phyloP scores from a whole-genome alignment of 345 rosid genomes.

The Gossypium australe region DNA sequence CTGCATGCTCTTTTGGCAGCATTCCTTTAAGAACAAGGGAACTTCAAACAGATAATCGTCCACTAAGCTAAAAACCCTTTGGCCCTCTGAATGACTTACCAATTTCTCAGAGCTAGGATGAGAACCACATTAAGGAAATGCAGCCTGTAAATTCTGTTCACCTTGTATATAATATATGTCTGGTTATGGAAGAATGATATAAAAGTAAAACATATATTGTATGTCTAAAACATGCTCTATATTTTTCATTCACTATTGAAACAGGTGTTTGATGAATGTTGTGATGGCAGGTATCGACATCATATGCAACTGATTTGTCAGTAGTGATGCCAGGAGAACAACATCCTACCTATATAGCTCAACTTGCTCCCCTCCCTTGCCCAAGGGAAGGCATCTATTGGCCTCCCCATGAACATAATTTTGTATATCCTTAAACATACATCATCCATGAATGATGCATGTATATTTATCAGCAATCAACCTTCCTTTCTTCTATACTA shows the following conservation, averaged over 20 bases:
- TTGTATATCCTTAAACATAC: slow-evolving; percentile 25
- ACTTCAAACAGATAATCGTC: not conserved
- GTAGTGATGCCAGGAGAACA: slow-evolving; percentile 87
- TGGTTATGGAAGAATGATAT: no score
- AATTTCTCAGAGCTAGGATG: not conserved
- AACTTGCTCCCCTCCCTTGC: slow-evolving; percentile 90
- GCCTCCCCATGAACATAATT: slow-evolving; percentile 50
- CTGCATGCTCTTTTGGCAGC: not conserved
- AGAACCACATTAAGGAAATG: not conserved
- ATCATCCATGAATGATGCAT: slow-evolving; percentile 1
- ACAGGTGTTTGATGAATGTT: not conserved
- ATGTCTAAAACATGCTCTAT: not conserved
- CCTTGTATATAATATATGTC: not conserved
- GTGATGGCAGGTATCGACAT: slow-evolving; percentile 33
- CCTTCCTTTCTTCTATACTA: not conserved
- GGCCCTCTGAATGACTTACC: not conserved
- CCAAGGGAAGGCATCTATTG: slow-evolving; percentile 58
- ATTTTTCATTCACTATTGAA: not conserved
- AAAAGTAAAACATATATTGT: not conserved
- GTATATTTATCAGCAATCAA: slow-evolving; percentile 8
- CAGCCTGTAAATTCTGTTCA: no score
- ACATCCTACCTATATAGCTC: slow-evolving; percentile 71
- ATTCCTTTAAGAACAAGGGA: not conserved
- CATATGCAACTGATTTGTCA: slow-evolving; percentile 54
- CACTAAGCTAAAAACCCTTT: not conserved